Conservation (phyloP, 2,329 filamentous ascomycete genomes). For the Verticillium zaregamsianum region DNA sequence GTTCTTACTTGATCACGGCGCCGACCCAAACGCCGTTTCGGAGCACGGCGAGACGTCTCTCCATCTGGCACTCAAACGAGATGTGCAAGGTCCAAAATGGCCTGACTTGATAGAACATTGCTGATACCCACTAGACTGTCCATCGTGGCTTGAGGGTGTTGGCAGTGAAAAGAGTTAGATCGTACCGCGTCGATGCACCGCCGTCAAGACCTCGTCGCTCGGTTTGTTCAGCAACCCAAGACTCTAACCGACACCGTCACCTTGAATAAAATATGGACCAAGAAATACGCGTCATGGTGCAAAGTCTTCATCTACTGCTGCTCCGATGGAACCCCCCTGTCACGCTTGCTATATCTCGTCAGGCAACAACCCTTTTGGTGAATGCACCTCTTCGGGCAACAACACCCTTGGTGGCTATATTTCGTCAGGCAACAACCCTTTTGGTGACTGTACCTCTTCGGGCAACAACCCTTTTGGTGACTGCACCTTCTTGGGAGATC, state of each 20-base stretch:
- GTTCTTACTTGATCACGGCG: background rate
- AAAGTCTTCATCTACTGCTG: background rate
- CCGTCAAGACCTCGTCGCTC: background rate
- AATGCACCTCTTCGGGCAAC: too few species aligned
- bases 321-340: too few species aligned
- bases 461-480: too few species aligned
- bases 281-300: background rate
- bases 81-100: background rate
- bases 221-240: too few species aligned
- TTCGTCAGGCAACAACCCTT: too few species aligned
- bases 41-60: background rate
- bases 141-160: background rate
- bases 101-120: background rate
- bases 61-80: background rate
- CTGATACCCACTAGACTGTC: background rate
- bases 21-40: background rate
- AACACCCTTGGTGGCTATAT: too few species aligned
- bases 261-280: background rate
- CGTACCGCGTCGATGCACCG: background rate
- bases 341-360: too few species aligned
- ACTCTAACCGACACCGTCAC: background rate
- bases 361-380: too few species aligned
- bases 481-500: too few species aligned
- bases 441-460: too few species aligned
- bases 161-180: background rate